Evolutionary conservation across 192 early-diverging fungal species (phyloP).

Genomic region (Borealophlyctis nickersoniae): DNA sequence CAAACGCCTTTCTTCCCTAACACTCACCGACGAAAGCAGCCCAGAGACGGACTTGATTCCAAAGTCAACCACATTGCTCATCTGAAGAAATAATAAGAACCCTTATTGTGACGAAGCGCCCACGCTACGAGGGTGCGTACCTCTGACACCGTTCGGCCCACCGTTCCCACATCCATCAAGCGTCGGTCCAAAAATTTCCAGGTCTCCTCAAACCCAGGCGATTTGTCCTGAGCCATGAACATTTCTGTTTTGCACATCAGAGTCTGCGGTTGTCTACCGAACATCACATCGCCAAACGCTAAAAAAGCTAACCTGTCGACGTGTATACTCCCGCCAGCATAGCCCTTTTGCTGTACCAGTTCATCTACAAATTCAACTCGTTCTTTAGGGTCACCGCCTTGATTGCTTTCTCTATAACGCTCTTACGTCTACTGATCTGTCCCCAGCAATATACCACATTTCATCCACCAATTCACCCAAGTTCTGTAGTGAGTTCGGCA

Average conservation of each 20-base stretch:
- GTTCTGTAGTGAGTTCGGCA: conserved; percentile 63
- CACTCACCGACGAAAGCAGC: conserved; percentile 28
- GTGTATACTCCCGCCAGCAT: conserved; percentile 80
- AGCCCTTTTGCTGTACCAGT: conserved; percentile 86
- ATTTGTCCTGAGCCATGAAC: conserved; percentile 88
- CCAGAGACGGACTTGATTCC: conserved; percentile 24
- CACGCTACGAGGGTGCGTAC: conserved; percentile 6
- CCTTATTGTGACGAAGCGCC: not conserved
- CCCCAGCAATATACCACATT: conserved; percentile 87
- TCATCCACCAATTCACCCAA: conserved; percentile 73
- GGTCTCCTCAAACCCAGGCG: conserved; percentile 69
- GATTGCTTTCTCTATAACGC: no score
- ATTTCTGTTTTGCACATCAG: no score
- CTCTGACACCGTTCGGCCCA: conserved; percentile 43
- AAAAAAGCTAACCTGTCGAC: conserved; percentile 54
- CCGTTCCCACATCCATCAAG: conserved; percentile 62
- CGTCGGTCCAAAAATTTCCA: conserved; percentile 76
- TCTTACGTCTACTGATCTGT: conserved; percentile 71
- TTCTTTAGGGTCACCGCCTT: no score
- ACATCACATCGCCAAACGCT: not conserved
- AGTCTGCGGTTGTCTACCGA: no score
- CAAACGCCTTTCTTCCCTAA: not conserved
- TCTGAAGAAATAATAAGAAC: not conserved
- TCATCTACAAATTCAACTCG: no score
- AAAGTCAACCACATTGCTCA: conserved; percentile 22